Percentiles rank a stretch among this genome's conserved stretches.
phyloP scores from a whole-genome alignment of 192 early-diverging fungal species.

The Podila minutissima region DNA sequence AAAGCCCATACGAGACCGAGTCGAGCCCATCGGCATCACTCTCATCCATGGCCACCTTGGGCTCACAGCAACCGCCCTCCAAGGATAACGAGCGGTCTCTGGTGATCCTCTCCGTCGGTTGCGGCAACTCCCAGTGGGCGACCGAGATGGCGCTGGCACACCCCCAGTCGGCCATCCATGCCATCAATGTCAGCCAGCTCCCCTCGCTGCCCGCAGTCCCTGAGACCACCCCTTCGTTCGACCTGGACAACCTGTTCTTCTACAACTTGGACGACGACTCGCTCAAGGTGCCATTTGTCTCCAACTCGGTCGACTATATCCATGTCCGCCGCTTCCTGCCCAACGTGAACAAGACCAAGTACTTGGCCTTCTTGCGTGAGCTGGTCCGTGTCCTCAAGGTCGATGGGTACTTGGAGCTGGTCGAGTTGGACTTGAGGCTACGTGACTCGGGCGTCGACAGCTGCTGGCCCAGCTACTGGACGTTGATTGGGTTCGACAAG shows the following conservation, averaged over 20 bases:
- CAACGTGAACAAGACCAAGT: constrained; percentile 51
- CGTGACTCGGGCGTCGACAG: constrained; percentile 38
- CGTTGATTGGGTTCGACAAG: constrained; percentile 46
- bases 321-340: constrained; percentile 46
- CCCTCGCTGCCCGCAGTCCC: constrained; percentile 28
- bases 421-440: constrained; percentile 38
- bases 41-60: constrained; percentile 3
- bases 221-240: constrained; percentile 36
- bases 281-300: constrained; percentile 35
- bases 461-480: constrained; percentile 53
- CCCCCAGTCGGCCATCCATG: constrained; percentile 47
- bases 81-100: constrained; percentile 32
- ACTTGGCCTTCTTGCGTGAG: constrained; percentile 34
- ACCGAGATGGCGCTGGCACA: constrained; percentile 49
- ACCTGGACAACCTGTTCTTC: constrained; percentile 49
- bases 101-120: constrained; percentile 45
- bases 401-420: constrained; percentile 45
- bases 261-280: constrained; percentile 52
- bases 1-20: neutral
- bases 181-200: constrained; percentile 49
- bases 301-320: constrained; percentile 50
- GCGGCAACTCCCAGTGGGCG: constrained; percentile 47
- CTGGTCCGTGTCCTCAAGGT: constrained; percentile 39
- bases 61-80: neutral
- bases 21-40: neutral